A percentile compares a stretch with the other conserved stretches of the same genome.
Evolutionary conservation across 441 rosid genomes (phyloP).

Genomic region (Adansonia grandidieri): DNA sequence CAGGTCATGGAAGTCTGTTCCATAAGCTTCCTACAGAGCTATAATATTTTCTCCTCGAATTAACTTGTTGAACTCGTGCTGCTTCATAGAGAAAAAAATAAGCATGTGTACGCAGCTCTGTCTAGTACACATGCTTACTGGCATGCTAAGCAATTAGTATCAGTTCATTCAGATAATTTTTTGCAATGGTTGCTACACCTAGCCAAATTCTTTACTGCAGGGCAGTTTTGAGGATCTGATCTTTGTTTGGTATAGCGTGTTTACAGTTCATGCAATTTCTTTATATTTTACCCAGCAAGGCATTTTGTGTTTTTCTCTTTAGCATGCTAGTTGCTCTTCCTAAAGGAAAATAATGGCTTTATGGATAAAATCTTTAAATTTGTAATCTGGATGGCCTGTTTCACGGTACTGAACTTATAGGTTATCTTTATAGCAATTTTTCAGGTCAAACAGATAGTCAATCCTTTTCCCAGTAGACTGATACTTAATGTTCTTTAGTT

Average conservation of each 20-base stretch:
- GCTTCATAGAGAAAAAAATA: neutral
- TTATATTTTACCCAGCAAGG: neutral
- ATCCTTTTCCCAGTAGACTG: neutral
- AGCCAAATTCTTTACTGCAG: neutral
- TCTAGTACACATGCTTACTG: neutral
- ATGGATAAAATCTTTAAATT: neutral
- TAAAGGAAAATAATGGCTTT: neutral
- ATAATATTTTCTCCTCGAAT: neutral
- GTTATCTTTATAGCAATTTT: neutral
- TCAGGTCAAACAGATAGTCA: neutral
- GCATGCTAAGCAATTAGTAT: constrained; percentile 1
- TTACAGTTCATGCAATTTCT: neutral
- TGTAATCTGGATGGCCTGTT: neutral
- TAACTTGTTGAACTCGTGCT: neutral
- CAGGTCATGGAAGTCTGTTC: neutral
- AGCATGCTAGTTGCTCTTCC: neutral
- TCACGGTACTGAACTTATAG: neutral
- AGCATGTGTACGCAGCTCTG: neutral
- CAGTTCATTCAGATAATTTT: neutral
- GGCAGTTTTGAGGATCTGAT: neutral
- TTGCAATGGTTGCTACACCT: neutral
- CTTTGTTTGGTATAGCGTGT: neutral
- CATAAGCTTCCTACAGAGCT: constrained; percentile 1
- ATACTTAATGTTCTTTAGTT: neutral
- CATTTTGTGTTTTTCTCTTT: neutral